Evolutionary conservation across 805 yeast species (phyloP).

Genomic region (Suhomyces vadensis): DNA sequence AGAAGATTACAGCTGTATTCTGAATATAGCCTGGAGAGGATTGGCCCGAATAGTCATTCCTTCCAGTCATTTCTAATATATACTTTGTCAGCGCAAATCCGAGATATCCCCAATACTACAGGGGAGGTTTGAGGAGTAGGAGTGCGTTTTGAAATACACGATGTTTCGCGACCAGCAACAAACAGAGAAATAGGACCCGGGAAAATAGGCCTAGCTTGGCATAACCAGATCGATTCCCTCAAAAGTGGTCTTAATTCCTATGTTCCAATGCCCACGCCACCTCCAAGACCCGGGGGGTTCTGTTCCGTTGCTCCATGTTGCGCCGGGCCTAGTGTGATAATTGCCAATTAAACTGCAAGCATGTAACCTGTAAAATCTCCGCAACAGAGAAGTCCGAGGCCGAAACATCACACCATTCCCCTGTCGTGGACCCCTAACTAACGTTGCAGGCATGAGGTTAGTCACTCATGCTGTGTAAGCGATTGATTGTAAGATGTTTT

Average conservation of each 20-base stretch:
- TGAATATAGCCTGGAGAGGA: neutral
- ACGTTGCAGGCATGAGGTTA: too few relatives aligned
- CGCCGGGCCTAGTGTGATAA: conserved; percentile 1
- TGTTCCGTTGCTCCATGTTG: conserved; percentile 1
- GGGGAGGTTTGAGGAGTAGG: conserved; percentile 1
- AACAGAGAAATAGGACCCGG: neutral
- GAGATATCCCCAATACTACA: too few relatives aligned
- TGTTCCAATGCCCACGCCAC: conserved; percentile 2
- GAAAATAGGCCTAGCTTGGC: neutral
- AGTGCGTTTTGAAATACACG: neutral
- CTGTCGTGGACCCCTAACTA: neutral
- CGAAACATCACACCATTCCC: conserved; percentile 10
- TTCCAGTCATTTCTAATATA: too few relatives aligned
- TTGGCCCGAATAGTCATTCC: too few relatives aligned
- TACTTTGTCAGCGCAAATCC: too few relatives aligned
- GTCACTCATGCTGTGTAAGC: too few relatives aligned
- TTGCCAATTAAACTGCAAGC: neutral
- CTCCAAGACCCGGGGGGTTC: neutral
- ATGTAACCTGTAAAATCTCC: conserved; percentile 1
- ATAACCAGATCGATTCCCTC: neutral
- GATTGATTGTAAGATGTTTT: too few relatives aligned
- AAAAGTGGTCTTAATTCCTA: neutral
- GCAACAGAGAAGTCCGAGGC: conserved; percentile 18
- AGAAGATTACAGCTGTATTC: too few relatives aligned
- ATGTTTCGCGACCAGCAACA: neutral